Evolutionary conservation across 352 stramenopile genomes (phyloP).

Genomic region (Globisporangium abappressorium): DNA sequence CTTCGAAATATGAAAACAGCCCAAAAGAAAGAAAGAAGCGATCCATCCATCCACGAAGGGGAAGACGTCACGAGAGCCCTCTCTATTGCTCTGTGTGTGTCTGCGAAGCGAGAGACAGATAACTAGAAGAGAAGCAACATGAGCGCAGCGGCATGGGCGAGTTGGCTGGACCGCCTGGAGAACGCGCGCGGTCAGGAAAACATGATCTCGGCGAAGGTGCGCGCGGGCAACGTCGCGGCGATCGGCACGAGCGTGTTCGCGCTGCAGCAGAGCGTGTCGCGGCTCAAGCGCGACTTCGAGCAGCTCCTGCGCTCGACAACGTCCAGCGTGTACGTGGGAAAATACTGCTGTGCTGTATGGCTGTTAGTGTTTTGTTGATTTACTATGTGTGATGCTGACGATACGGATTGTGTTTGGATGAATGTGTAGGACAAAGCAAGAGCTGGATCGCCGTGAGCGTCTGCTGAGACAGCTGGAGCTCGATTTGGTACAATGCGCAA

Average conservation of each 20-base stretch:
- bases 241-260: slow-evolving; percentile 82
- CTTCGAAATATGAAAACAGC: slow-evolving; percentile 12
- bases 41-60: slow-evolving; percentile 7
- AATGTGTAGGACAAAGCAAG: slow-evolving; percentile 50
- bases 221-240: slow-evolving; percentile 48
- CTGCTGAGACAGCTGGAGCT: slow-evolving; percentile 58
- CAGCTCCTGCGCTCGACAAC: slow-evolving; percentile 58
- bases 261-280: slow-evolving; percentile 79
- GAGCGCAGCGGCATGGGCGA: slow-evolving; percentile 68
- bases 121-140: slow-evolving; percentile 24
- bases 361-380: not conserved
- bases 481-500: slow-evolving; percentile 42
- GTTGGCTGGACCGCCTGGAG: slow-evolving; percentile 82
- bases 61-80: not conserved
- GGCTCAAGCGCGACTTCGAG: slow-evolving; percentile 79
- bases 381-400: not conserved
- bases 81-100: not conserved
- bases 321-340: slow-evolving; percentile 42
- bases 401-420: not conserved
- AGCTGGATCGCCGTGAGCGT: slow-evolving; percentile 65
- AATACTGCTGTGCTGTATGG: not conserved
- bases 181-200: slow-evolving; percentile 67
- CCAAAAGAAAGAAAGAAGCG: slow-evolving; percentile 6
- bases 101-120: not conserved
- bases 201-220: slow-evolving; percentile 62